Conservation (phyloP, 2,329 filamentous ascomycete species). For the Drechslerella dactyloides region DNA sequence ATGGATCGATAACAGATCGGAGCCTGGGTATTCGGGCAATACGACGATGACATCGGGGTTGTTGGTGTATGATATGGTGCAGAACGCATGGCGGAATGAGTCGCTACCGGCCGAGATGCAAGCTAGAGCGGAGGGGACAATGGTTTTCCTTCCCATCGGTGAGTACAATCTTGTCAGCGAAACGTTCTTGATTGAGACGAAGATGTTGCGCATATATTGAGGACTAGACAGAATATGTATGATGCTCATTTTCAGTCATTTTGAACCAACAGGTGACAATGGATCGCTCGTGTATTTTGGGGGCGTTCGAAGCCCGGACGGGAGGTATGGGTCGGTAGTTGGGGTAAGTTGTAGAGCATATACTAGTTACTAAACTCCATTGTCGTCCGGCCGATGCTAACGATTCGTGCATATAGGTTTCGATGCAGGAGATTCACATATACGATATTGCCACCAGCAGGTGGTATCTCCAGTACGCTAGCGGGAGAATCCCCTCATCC, state of each 20-base stretch:
- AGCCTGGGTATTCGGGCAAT: conserved; percentile 63
- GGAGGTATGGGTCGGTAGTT: background rate
- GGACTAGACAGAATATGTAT: background rate
- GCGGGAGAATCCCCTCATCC: conserved; percentile 63
- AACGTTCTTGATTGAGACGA: background rate
- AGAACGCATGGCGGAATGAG: conserved; percentile 63
- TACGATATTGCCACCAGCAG: conserved; percentile 68
- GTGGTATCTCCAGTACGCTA: conserved; percentile 68
- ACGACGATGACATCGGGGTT: conserved; percentile 64
- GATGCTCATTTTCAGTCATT: background rate
- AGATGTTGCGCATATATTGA: background rate
- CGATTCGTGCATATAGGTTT: background rate
- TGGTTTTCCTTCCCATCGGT: conserved; percentile 66
- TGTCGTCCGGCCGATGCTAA: too few relatives aligned
- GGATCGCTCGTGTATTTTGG: conserved; percentile 70
- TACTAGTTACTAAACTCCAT: too few relatives aligned
- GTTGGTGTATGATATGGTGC: conserved; percentile 66
- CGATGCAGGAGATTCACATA: conserved; percentile 58
- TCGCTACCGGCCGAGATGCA: conserved; percentile 64
- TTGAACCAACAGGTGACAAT: conserved; percentile 60
- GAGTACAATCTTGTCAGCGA: background rate
- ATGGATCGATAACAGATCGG: conserved; percentile 66
- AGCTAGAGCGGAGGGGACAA: conserved; percentile 66
- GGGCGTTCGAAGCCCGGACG: conserved; percentile 61
- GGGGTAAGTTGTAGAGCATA: conserved; percentile 18